Base-by-base conservation (phyloP, 331 rosid genomes). In the Phaseolus coccineus region DNA sequence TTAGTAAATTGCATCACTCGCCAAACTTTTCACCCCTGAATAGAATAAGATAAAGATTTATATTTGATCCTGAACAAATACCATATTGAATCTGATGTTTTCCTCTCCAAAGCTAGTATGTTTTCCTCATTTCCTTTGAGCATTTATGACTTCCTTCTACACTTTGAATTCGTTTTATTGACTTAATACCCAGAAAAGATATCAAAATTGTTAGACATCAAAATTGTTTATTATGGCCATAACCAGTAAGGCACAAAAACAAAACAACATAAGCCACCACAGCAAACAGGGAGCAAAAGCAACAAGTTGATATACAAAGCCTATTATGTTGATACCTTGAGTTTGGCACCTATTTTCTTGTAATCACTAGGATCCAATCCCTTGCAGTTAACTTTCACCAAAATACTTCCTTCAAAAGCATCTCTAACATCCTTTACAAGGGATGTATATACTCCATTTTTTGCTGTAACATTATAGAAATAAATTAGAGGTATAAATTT, bases 341-440 rank as follows among this genome's bases (percentile, higher is more conserved):
- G 97, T 84, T 95, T 95, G 83, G 93, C 98, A 50, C 98, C 98
- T 82, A 93, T 42, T 89, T 90, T 95, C 90, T 91, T 95, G 91
- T 95, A 95, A 87, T 95, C 99, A 76, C 93, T 93, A 33, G 97
- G 88, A 61, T 93, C 94, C 96, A 95, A 87, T 64, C 96, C 97
- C 69, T 39, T 87, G 85, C 99, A 95, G 84, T 93, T 94, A 79
- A 95, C 70, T 82, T 90, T 95, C 88, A 84, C 98, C 75, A 95
- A 73, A 51, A 85, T 87, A 77, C 98, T 87, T 81, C 93, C 99
- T 91, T 93, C 99, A 75, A 95, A 93, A 80, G 98, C 99, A 85
- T 88, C 86, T 85, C 88, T 87, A 22, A 90, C 98, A 71, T 93
- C 96, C 73, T 87, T 80, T 85, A 93, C 98, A 78, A 95, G 87